A percentile compares a stretch with the other conserved stretches of the same genome.
Evolutionary conservation across 495 filamentous ascomycete genomes (phyloP).

Genomic region (Melanomma pulvis-pyrius): DNA sequence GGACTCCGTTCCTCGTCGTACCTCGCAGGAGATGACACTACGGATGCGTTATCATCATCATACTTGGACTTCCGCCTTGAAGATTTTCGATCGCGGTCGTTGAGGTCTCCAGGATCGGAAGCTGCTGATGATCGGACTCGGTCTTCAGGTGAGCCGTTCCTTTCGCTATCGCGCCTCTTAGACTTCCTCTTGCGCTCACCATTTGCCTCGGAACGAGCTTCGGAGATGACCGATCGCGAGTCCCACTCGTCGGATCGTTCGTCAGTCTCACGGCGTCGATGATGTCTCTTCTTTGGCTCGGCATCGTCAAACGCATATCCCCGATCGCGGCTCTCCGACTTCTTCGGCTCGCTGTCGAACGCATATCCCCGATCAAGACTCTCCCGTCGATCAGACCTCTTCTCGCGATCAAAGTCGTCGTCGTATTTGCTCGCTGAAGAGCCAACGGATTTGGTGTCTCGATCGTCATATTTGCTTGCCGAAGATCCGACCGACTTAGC

Average conservation of each 20-base stretch:
- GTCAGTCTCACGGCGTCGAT: conserved; percentile 27
- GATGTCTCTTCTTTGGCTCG: conserved; percentile 29
- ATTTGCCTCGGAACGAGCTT: conserved; percentile 34
- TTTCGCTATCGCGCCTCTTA: conserved; percentile 32
- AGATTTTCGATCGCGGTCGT: conserved; percentile 34
- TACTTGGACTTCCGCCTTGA: conserved; percentile 36
- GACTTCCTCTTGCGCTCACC: conserved; percentile 34
- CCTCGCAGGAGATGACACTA: conserved; percentile 38
- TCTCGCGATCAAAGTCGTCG: conserved; percentile 16
- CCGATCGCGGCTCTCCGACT: conserved; percentile 21
- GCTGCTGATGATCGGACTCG: conserved; percentile 34
- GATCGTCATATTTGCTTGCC: conserved; percentile 14
- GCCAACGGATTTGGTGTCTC: conserved; percentile 6
- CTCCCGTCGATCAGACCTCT: conserved; percentile 7
- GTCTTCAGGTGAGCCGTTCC: conserved; percentile 32
- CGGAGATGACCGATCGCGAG: conserved; percentile 27
- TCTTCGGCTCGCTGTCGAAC: conserved; percentile 4
- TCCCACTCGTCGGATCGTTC: conserved; percentile 35
- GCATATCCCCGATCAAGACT: too few species aligned
- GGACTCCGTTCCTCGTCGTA: conserved; percentile 38
- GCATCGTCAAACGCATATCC: conserved; percentile 28
- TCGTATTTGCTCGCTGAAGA: conserved; percentile 11
- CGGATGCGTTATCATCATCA: conserved; percentile 43
- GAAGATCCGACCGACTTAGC: conserved; percentile 4
- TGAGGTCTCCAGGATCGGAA: conserved; percentile 44